Evolutionary conservation across 305 asterid species (phyloP).

Genomic region (Ilex paraguariensis): DNA sequence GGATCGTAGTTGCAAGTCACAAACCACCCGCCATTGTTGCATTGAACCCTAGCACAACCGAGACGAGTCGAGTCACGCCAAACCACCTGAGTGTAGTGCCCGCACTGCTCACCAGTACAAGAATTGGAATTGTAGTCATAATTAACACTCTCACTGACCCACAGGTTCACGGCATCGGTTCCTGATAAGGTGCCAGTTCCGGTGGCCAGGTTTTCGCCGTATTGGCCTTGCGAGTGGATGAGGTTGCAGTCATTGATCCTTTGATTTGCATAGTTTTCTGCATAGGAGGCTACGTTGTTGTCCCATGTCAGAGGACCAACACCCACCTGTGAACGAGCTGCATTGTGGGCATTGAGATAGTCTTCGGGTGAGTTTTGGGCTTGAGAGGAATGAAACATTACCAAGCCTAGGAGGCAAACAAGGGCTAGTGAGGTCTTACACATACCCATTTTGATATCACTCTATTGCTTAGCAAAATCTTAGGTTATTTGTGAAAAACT

Average conservation of each 20-base stretch:
- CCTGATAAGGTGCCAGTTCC: slow-evolving; percentile 3
- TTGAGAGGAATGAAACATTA: not conserved
- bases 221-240: slow-evolving; percentile 20
- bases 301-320: slow-evolving; percentile 34
- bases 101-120: not conserved
- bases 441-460: not conserved
- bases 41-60: not conserved
- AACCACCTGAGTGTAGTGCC: not conserved
- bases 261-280: slow-evolving; percentile 27
- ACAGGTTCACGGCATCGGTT: not conserved
- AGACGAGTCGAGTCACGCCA: not conserved
- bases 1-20: not conserved
- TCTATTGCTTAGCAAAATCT: too few species aligned
- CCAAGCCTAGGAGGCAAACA: not conserved
- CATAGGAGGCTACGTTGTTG: slow-evolving; percentile 25
- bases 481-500: too few species aligned
- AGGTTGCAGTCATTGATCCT: slow-evolving; percentile 30
- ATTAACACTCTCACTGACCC: not conserved
- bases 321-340: slow-evolving; percentile 31
- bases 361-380: slow-evolving; percentile 34
- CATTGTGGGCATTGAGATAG: slow-evolving; percentile 34
- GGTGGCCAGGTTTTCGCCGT: slow-evolving; percentile 20
- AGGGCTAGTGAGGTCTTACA: not conserved
- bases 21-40: not conserved
- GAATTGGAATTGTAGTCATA: not conserved